Percentiles rank a stretch among this genome's conserved stretches.
Conservation (phyloP, 2,329 filamentous ascomycete species). For the Aspergillus costaricaensis region DNA sequence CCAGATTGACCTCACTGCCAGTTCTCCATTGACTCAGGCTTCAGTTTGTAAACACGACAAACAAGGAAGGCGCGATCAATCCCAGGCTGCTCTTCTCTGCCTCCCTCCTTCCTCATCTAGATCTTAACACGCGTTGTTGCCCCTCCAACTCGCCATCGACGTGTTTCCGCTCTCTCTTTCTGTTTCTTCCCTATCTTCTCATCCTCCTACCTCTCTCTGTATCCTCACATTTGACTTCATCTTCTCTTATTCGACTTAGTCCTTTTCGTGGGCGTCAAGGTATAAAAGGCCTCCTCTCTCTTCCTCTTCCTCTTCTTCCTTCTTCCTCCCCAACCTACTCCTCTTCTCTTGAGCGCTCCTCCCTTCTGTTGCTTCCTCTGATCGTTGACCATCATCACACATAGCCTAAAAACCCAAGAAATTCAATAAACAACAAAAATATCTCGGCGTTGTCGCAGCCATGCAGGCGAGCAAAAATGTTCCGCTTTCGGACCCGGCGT, state of each 20-base stretch:
- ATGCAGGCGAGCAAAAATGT: constrained; percentile 8
- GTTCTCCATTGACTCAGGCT: too few species aligned
- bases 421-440: background rate
- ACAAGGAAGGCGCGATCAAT: background rate
- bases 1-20: too few species aligned
- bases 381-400: background rate
- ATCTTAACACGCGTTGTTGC: background rate
- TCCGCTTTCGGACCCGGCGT: constrained; percentile 22
- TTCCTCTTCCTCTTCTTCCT: background rate
- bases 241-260: background rate
- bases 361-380: background rate
- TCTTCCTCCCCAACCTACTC: background rate
- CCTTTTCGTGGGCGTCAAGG: background rate
- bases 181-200: constrained; percentile 3
- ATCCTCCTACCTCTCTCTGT: background rate
- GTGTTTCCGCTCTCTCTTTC: background rate
- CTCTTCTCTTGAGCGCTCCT: background rate
- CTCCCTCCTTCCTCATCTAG: constrained; percentile 2
- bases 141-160: background rate
- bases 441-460: background rate
- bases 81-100: background rate
- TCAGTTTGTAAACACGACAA: background rate
- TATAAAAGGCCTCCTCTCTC: background rate
- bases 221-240: background rate
- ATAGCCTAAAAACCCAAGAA: background rate